Base-by-base conservation (phyloP, 805 yeast genomes). In the Starmerella davenportii region DNA sequence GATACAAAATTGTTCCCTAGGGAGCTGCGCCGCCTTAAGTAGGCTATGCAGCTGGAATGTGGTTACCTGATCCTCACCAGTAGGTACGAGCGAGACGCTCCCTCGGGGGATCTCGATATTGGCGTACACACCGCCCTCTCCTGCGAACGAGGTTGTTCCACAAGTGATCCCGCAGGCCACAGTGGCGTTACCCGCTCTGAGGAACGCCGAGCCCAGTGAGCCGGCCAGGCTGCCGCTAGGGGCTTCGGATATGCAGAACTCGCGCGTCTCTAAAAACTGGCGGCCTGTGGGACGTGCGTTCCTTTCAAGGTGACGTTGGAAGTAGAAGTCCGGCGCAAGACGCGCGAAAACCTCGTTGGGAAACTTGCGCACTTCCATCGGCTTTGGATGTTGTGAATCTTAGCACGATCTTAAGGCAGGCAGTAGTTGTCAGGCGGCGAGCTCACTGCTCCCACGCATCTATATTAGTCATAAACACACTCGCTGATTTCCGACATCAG, bases 341-440 rank as follows among this genome's bases (percentile, higher is more conserved):
- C 90, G 63, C 1, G 90, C 84, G 32, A 85, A 62, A 9, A 82
- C 81, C 20, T 75, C 78, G 1, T 94, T 87, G 1, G 90, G 76
- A 54, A 84, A 82, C 4, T 70, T 61, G 27, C 78, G 64, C 13
- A 76, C 68, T 32, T 61, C 55, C 47, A 44, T 32, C n/a, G n/a
- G n/a, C n/a, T n/a, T n/a, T n/a, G n/a, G n/a, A n/a, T n/a, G n/a
- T n/a, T n/a, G n/a, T n/a, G n/a, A n/a, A n/a, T n/a, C n/a, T n/a
- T n/a, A n/a, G n/a, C n/a, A n/a, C n/a, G n/a, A n/a, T n/a, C n/a
- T n/a, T n/a, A n/a, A n/a, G n/a, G n/a, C n/a, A n/a, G n/a, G n/a
- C n/a, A n/a, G n/a, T n/a, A n/a, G n/a, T n/a, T n/a, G n/a, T n/a
- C n/a, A n/a, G n/a, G n/a, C n/a, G n/a, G n/a, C n/a, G n/a, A n/a